phyloP scores from a whole-genome alignment of 192 early-diverging fungal genomes.

The Allomyces arbusculus region DNA sequence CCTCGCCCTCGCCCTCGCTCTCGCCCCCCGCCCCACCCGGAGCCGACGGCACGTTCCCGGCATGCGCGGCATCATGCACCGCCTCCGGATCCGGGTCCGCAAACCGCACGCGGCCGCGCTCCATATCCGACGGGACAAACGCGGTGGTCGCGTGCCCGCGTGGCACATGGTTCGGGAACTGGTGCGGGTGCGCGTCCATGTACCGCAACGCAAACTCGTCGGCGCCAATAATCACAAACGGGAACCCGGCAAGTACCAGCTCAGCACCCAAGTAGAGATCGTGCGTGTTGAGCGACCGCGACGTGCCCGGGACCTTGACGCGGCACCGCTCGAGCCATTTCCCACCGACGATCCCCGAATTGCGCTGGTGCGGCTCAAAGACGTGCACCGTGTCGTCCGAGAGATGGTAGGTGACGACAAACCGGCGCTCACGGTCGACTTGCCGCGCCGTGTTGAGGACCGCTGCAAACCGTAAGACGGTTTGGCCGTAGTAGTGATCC shows the following conservation, averaged over 20 bases:
- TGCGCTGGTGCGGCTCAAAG: constrained; percentile 3
- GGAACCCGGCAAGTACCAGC: not conserved
- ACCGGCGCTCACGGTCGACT: constrained; percentile 3
- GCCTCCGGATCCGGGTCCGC: too few species aligned
- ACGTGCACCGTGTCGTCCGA: constrained; percentile 3
- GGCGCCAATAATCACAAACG: constrained; percentile 3
- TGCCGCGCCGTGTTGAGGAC: constrained; percentile 2
- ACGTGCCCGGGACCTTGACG: too few species aligned
- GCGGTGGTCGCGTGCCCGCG: not conserved
- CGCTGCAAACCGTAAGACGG: not conserved
- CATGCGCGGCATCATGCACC: too few species aligned
- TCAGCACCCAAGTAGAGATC: not conserved
- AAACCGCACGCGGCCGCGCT: too few species aligned
- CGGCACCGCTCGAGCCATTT: constrained; percentile 1
- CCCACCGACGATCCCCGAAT: not conserved
- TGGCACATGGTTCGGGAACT: not conserved
- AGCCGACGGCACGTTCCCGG: too few species aligned
- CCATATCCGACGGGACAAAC: too few species aligned
- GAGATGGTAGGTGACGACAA: constrained; percentile 3
- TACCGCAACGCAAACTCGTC: constrained; percentile 3
- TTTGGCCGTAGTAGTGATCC: not conserved
- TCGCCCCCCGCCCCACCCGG: too few species aligned
- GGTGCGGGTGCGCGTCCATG: constrained; percentile 4
- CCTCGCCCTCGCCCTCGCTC: too few species aligned
- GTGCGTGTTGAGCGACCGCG: not conserved